Base-by-base conservation (phyloP, 768 basidiomycete species). In the Kwoniella botswanensis region DNA sequence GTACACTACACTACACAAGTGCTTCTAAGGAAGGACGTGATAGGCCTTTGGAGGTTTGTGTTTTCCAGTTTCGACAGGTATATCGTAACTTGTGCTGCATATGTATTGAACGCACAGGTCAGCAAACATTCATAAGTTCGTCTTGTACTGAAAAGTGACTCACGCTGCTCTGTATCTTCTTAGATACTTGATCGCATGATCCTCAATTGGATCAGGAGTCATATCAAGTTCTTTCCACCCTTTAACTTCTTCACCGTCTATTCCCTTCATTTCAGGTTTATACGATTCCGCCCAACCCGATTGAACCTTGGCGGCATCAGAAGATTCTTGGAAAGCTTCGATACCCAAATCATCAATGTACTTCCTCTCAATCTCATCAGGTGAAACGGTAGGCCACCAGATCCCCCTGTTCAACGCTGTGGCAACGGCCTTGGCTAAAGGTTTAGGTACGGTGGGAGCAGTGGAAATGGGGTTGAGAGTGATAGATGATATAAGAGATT, bases 311-410 rank as follows among this genome's bases (percentile, higher is more conserved):
- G 65, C 50, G 4, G 59, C 71, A 15, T 59, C 70, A 21, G 54
- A 50, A 10, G 66, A 43, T 7, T 68, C 67, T 12, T 54, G 43
- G 26, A 63, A 64, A 41, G 74, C 71, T 11, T 89, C 87, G 46
- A 86, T 86, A 10, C 81, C 81, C 12, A 81, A 66, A 83, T 98
- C 95, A 84, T 94, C 88, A 75, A 98, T 88, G 82, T 89, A 97
- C 70, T 93, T 88, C 78, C 97, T 87, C 78, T 88, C 88, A 22
- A 99, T 90, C 83, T 97, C 94, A 82, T 99, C 96, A 1, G 94
- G 93, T 81, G 88, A 89, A 61, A 97, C 86, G 46, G 91, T 87
- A 13, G 95, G 94, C 94, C 95, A 98, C 94, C 94, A 99, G 0
- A 84, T 87, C 70, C 76, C 83, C 80, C 89, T 91, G 85, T 86